These are phyloP conservation scores for Parastagonospora avenae DNA, from an alignment of 2,329 filamentous ascomycete species.

Conservation along the genomic window DNA sequence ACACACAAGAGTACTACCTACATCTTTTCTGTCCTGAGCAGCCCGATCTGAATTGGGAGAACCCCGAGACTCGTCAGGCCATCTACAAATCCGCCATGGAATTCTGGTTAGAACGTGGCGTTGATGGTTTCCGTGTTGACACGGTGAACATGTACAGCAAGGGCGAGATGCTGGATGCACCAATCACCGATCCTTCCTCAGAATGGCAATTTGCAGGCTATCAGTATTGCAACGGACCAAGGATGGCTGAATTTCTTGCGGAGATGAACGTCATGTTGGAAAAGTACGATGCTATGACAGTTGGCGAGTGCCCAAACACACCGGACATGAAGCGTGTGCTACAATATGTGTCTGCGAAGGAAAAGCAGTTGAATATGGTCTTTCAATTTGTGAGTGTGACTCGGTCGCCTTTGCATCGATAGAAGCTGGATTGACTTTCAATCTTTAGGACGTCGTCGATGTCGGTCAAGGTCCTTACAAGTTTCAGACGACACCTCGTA, in stretches of 20 bases:
- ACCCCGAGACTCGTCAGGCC: conserved; percentile 67
- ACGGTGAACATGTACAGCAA: conserved; percentile 48
- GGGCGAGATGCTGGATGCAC: conserved; percentile 40
- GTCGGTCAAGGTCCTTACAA: conserved; percentile 45
- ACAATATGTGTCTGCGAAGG: conserved; percentile 62
- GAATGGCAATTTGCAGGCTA: conserved; percentile 46
- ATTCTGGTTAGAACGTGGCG: conserved; percentile 78
- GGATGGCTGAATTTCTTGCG: conserved; percentile 69
- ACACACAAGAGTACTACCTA: conserved; percentile 75
- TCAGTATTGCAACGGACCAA: conserved; percentile 71
- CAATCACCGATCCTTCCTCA: conserved; percentile 34
- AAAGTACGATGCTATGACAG: conserved; percentile 70
- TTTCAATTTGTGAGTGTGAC: conserved; percentile 55
- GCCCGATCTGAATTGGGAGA: conserved; percentile 88
- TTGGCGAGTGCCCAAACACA: conserved; percentile 71
- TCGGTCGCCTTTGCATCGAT: not conserved
- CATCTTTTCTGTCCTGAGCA: conserved; percentile 77
- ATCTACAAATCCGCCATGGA: conserved; percentile 72
- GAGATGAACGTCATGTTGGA: conserved; percentile 67
- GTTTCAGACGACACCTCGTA: conserved; percentile 42
- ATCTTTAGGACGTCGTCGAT: conserved; percentile 47
- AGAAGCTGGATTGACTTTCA: not conserved
- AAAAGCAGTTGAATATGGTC: conserved; percentile 70
- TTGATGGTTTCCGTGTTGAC: conserved; percentile 54
- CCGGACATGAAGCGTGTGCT: conserved; percentile 63